A percentile compares a stretch with the other conserved stretches of the same genome.
Conservation (phyloP, 1,284 basidiomycete species). For the Cutaneotrichosporon arboriforme region DNA sequence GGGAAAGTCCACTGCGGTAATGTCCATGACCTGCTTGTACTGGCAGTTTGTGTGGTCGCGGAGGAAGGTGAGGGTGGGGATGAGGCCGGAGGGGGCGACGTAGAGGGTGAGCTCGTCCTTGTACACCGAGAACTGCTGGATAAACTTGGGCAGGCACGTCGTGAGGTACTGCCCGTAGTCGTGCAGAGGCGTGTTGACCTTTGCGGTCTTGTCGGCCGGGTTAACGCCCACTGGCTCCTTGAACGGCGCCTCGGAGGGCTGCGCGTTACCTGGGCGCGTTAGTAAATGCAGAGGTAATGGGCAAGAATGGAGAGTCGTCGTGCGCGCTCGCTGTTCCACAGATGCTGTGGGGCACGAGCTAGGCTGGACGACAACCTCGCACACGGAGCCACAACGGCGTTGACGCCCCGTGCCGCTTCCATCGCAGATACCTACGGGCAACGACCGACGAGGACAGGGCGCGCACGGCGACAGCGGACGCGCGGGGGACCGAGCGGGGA, state of each 20-base stretch:
- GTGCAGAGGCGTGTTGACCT: conserved; percentile 70
- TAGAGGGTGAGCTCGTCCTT: conserved; percentile 89
- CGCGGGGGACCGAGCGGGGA: conserved; percentile 5
- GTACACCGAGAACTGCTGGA: conserved; percentile 96
- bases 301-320: too few species aligned
- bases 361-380: too few species aligned
- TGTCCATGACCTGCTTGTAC: conserved; percentile 88
- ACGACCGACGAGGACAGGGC: conserved; percentile 26
- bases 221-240: conserved; percentile 79
- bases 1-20: conserved; percentile 93
- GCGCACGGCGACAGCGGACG: conserved; percentile 17
- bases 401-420: too few species aligned
- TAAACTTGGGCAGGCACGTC: conserved; percentile 85
- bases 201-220: conserved; percentile 64
- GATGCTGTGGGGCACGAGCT: too few species aligned
- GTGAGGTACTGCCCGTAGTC: conserved; percentile 84
- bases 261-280: conserved; percentile 14
- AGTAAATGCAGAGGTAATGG: too few species aligned
- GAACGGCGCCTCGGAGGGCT: conserved; percentile 65
- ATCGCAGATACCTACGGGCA: conserved; percentile 30
- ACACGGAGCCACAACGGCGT: too few species aligned
- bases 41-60: conserved; percentile 95
- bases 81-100: conserved; percentile 70
- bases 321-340: too few species aligned
- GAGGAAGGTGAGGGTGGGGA: conserved; percentile 86